These are phyloP conservation scores for Xerocomellus intermedius DNA, from an alignment of 768 basidiomycete species.

Conservation along the genomic window DNA sequence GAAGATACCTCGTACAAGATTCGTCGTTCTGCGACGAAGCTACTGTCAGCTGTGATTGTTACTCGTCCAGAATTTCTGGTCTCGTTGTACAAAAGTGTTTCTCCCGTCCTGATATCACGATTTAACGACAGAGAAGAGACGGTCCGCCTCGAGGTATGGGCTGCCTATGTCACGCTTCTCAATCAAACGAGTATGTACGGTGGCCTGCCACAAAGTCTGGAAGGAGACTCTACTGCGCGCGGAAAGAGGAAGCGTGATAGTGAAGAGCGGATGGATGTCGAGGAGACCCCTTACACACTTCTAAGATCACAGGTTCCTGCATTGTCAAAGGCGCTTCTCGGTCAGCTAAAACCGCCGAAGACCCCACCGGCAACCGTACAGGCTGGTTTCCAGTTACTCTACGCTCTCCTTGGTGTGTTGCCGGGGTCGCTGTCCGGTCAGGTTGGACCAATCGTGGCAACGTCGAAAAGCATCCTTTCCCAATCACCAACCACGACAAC, in stretches of 20 bases:
- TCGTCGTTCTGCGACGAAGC: slow-evolving; percentile 88
- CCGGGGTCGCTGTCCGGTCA: slow-evolving; percentile 80
- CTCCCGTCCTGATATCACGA: slow-evolving; percentile 85
- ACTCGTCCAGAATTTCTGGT: slow-evolving; percentile 88
- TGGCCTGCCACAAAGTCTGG: slow-evolving; percentile 53
- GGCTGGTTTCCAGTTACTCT: slow-evolving; percentile 79
- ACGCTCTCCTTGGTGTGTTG: slow-evolving; percentile 73
- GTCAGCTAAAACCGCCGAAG: slow-evolving; percentile 82
- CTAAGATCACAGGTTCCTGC: slow-evolving; percentile 74
- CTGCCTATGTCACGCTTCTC: slow-evolving; percentile 77
- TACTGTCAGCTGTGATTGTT: slow-evolving; percentile 78
- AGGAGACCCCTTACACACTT: slow-evolving; percentile 69
- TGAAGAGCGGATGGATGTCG: slow-evolving; percentile 70
- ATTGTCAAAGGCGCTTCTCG: slow-evolving; percentile 77
- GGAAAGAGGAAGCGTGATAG: slow-evolving; percentile 79
- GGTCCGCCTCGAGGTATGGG: slow-evolving; percentile 90
- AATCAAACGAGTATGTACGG: slow-evolving; percentile 84
- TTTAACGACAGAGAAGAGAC: slow-evolving; percentile 96
- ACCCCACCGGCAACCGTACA: slow-evolving; percentile 76
- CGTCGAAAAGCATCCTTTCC: slow-evolving; percentile 61
- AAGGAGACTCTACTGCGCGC: slow-evolving; percentile 43
- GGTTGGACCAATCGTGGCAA: slow-evolving; percentile 59
- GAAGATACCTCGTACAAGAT: slow-evolving; percentile 99
- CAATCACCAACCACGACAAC: slow-evolving; percentile 73
- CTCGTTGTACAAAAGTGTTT: slow-evolving; percentile 78